phyloP scores from a whole-genome alignment of 2,329 filamentous ascomycete species.

The Ophiocordyceps camponoti-saundersi region DNA sequence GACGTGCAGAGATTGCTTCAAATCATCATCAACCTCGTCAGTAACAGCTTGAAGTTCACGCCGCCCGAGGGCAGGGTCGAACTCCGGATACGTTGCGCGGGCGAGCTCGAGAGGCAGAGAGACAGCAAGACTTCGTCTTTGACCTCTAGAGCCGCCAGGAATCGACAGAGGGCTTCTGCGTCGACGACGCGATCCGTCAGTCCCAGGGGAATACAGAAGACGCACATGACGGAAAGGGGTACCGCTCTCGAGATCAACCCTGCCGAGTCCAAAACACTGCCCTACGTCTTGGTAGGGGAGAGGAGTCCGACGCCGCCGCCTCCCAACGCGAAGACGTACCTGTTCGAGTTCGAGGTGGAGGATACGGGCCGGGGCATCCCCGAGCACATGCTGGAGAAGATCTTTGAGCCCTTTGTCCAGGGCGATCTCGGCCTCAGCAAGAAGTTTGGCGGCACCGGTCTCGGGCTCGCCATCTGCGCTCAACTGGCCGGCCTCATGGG shows the following conservation, averaged over 20 bases:
- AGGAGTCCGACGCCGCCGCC: conserved; percentile 44
- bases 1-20: conserved; percentile 83
- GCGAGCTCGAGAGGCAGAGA: conserved; percentile 33
- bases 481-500: conserved; percentile 75
- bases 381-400: conserved; percentile 56
- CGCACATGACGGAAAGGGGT: conserved; percentile 16
- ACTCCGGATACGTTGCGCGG: conserved; percentile 57
- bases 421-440: conserved; percentile 80
- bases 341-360: conserved; percentile 77
- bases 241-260: conserved; percentile 47
- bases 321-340: conserved; percentile 42
- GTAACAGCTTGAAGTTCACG: conserved; percentile 86
- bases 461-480: conserved; percentile 78
- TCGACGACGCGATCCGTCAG: conserved; percentile 9
- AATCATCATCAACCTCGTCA: conserved; percentile 85
- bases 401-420: conserved; percentile 91
- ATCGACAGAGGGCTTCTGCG: conserved; percentile 24
- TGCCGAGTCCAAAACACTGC: conserved; percentile 34
- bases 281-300: conserved; percentile 32
- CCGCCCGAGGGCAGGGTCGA: conserved; percentile 58
- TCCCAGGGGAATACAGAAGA: conserved; percentile 16
- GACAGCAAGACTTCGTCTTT: conserved; percentile 36
- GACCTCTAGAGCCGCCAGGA: conserved; percentile 22
- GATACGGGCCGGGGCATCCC: conserved; percentile 82
- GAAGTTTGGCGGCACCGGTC: conserved; percentile 75